Evolutionary conservation across 2,329 filamentous ascomycete genomes (phyloP), one percentile per base, ranked within the genome.

Genomic region (Penicillium verrucosum): DNA sequence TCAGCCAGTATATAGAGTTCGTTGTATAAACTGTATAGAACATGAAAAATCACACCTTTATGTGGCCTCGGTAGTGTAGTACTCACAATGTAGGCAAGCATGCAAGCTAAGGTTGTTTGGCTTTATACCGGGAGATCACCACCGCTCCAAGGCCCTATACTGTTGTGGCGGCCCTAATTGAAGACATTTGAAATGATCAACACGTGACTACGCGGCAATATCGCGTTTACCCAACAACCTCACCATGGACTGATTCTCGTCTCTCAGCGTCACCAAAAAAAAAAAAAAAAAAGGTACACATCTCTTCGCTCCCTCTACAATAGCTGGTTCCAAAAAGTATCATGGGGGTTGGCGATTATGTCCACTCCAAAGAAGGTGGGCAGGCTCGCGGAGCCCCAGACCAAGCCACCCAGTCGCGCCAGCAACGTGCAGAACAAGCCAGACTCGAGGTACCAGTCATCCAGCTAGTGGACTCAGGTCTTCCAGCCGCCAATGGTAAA

Each of bases 341-440:
- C 37, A 77, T 77, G 75, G 73, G 72, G 36, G 72, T 77, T 51
- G 74, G 73, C 54, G 74, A 77, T 58, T 77, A 74, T 65, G 65
- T 77, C 57, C 74, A 74, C 60, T 70, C 72, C 50, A 75, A 70
- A 62, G 70, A 73, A 61, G 67, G 64, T 45, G 68, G 65, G 56
- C 69, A 68, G 51, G 65, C 59, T 59, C 70, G 66, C 55, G 62
- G 67, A 48, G 51, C 60, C 18, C 57, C 60, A 40, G 63, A 60
- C 56, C 58, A 69, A 23, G 62, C 57, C 27, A 65, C 59, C 32
- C 68, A 68, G 55, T 62, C 68, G 18, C 68, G 74, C 54, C 67
- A 73, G 55, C 57, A 65, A 38, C 60, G 70, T 56, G 72, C 72
- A 12, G 72, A 73, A 32, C 68, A 72, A 57, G 73, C 69, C 14